Conservation (phyloP, 768 basidiomycete genomes). For the Xerocomellus intermedius region DNA sequence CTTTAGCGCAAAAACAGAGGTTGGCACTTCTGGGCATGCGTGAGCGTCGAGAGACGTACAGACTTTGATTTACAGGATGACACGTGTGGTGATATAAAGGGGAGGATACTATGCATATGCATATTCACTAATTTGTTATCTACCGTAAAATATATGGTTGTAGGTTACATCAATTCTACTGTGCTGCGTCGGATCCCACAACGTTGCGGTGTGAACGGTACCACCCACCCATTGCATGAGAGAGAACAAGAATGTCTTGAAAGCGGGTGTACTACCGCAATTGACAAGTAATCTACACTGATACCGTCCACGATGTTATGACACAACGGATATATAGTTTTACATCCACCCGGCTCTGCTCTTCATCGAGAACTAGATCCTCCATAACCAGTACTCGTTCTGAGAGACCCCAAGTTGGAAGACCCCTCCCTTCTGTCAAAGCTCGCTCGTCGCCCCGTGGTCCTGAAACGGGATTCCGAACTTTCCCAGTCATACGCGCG, state of each 20-base stretch:
- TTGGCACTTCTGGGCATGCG: slow-evolving; percentile 1
- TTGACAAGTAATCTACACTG: neutral
- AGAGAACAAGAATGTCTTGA: neutral
- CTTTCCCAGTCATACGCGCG: slow-evolving; percentile 61
- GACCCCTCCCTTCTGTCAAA: slow-evolving; percentile 65
- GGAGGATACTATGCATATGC: slow-evolving; percentile 7
- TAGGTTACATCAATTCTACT: neutral
- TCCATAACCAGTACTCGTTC: slow-evolving; percentile 78
- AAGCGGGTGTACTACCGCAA: neutral
- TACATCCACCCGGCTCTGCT: neutral
- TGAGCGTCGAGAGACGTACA: neutral
- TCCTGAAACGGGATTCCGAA: slow-evolving; percentile 33
- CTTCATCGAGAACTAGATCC: slow-evolving; percentile 68
- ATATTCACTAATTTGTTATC: slow-evolving; percentile 16
- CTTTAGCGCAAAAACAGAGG: slow-evolving; percentile 6
- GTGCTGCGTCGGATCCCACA: neutral
- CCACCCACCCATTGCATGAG: no score
- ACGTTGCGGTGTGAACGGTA: neutral
- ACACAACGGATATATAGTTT: neutral
- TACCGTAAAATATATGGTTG: neutral
- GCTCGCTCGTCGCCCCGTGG: slow-evolving; percentile 25
- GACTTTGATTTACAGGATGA: neutral
- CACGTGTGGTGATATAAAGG: neutral
- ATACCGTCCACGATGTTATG: neutral
- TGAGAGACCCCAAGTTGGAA: slow-evolving; percentile 67